Evolutionary conservation across 208 protist genomes (phyloP).

Genomic region (Trypanosoma mega): DNA sequence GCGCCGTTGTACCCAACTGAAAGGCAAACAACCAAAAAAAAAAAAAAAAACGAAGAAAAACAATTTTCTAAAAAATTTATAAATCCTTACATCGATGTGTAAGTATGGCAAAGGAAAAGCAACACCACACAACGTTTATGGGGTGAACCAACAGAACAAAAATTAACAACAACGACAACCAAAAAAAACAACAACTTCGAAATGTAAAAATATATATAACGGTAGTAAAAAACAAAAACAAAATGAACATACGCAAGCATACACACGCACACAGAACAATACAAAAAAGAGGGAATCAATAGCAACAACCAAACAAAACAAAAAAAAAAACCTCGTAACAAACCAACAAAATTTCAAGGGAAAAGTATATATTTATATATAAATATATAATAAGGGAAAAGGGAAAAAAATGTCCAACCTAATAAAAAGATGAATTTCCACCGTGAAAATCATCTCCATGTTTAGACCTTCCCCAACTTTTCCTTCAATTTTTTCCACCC

Average conservation of each 20-base stretch:
- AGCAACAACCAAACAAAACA: slow-evolving; percentile 4
- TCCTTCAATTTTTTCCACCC: neutral
- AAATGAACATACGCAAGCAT: too few species aligned
- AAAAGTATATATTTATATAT: slow-evolving; percentile 10
- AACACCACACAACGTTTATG: too few species aligned
- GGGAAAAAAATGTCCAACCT: slow-evolving; percentile 3
- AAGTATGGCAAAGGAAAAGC: too few species aligned
- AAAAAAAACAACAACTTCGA: neutral
- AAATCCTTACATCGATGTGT: too few species aligned
- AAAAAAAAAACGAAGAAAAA: slow-evolving; percentile 16
- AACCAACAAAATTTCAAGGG: slow-evolving; percentile 7
- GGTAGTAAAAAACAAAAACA: too few species aligned
- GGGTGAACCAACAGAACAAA: too few species aligned
- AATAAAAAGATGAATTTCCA: slow-evolving; percentile 4
- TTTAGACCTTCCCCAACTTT: neutral
- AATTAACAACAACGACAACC: too few species aligned
- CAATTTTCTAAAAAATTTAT: slow-evolving; percentile 12
- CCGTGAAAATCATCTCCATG: neutral
- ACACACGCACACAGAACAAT: too few species aligned
- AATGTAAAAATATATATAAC: too few species aligned
- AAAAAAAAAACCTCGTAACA: slow-evolving; percentile 9
- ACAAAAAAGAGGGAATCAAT: neutral
- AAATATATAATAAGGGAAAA: slow-evolving; percentile 20
- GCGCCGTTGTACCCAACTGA: neutral
- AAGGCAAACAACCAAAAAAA: slow-evolving; percentile 10